phyloP scores from a whole-genome alignment of 208 protist species.

The Wallacemonas collosoma region DNA sequence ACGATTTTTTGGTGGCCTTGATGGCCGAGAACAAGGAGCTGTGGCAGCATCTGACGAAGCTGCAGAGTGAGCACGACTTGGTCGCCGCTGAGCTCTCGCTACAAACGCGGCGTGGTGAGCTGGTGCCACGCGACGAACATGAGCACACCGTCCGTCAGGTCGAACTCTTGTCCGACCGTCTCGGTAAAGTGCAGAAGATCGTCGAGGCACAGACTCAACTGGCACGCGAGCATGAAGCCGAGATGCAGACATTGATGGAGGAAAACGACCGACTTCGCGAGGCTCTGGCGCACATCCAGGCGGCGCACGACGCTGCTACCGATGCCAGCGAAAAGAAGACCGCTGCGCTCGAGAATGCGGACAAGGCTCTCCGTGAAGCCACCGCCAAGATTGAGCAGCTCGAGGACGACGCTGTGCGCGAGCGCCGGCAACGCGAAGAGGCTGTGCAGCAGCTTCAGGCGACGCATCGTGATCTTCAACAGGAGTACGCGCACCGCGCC shows the following conservation, averaged over 20 bases:
- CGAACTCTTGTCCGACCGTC: conserved; percentile 48
- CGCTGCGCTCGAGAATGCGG: conserved; percentile 29
- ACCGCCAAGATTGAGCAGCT: conserved; percentile 34
- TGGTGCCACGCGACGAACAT: conserved; percentile 57
- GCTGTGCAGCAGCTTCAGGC: conserved; percentile 27
- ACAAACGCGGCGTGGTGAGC: conserved; percentile 32
- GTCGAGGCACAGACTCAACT: conserved; percentile 56
- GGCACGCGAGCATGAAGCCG: conserved; percentile 51
- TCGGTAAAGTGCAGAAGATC: conserved; percentile 60
- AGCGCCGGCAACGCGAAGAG: conserved; percentile 26
- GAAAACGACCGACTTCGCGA: conserved; percentile 46
- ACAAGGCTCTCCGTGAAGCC: conserved; percentile 36
- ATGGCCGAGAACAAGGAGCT: conserved; percentile 77
- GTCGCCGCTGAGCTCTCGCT: conserved; percentile 42
- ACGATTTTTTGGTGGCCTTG: conserved; percentile 52
- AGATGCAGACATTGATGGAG: conserved; percentile 52
- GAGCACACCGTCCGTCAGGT: conserved; percentile 65
- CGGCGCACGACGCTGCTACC: neutral
- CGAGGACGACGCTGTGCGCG: conserved; percentile 21
- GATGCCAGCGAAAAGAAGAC: conserved; percentile 19
- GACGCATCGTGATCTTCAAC: conserved; percentile 33
- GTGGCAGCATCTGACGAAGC: conserved; percentile 59
- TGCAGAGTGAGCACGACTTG: conserved; percentile 60
- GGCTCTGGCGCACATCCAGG: conserved; percentile 39
- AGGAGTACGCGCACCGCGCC: conserved; percentile 46